Percentiles rank a stretch among this genome's conserved stretches.
These are phyloP conservation scores for Sherardia arvensis DNA, from an alignment of 257 asterid species.

Conservation along the genomic window DNA sequence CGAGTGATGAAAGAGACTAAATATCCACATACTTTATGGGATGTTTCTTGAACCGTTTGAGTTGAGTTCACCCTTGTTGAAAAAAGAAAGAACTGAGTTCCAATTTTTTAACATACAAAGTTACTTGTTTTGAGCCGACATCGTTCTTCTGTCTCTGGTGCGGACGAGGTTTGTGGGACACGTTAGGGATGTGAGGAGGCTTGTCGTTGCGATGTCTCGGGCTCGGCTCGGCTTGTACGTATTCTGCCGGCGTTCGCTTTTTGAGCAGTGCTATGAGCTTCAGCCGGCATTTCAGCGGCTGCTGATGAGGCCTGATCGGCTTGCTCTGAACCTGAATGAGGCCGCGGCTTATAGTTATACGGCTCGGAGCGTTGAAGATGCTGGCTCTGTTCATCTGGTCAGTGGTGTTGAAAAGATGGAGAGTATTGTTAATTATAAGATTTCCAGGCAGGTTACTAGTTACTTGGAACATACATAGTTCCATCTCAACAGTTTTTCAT, in stretches of 20 bases:
- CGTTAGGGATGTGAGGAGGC: conserved; percentile 95
- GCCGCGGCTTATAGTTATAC: conserved; percentile 43
- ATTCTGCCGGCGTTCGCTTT: conserved; percentile 82
- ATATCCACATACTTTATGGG: too few relatives aligned
- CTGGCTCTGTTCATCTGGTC: conserved; percentile 45
- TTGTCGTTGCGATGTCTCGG: conserved; percentile 98
- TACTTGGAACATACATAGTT: too few relatives aligned
- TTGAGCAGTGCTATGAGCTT: conserved; percentile 92
- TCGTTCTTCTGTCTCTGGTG: conserved; percentile 77
- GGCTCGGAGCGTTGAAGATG: conserved; percentile 70
- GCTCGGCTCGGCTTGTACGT: conserved; percentile 94
- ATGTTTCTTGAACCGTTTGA: too few relatives aligned
- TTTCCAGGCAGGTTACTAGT: conserved; percentile 30
- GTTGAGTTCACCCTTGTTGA: too few relatives aligned
- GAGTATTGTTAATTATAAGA: conserved; percentile 58
- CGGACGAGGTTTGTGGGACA: conserved; percentile 98
- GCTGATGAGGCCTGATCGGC: conserved; percentile 73
- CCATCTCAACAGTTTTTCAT: too few relatives aligned
- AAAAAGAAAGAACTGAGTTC: too few relatives aligned
- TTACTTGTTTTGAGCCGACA: too few relatives aligned
- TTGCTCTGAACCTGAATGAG: conserved; percentile 64
- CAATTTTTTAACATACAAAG: too few relatives aligned
- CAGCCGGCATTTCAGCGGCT: conserved; percentile 88
- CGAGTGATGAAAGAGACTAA: too few relatives aligned
- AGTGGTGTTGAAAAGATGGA: conserved; percentile 78